phyloP scores from a whole-genome alignment of 2,329 filamentous ascomycete genomes.

The Fusarium beomiforme region DNA sequence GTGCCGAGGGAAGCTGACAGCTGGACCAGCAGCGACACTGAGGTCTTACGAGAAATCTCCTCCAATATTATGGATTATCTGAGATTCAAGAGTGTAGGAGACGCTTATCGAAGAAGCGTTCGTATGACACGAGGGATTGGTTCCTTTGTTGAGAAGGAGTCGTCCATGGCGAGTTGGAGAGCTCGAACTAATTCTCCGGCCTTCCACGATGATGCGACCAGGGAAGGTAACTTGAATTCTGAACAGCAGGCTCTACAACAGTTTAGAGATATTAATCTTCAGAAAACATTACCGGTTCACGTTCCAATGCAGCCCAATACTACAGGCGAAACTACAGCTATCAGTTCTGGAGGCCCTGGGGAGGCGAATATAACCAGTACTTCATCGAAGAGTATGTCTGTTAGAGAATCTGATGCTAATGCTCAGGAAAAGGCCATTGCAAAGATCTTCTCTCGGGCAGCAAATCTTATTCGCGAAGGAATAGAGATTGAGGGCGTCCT shows the following conservation, averaged over 20 bases:
- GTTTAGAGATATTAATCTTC: neutral
- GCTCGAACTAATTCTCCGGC: constrained; percentile 11
- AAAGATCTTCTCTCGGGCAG: constrained; percentile 54
- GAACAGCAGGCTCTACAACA: constrained; percentile 23
- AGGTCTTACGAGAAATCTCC: constrained; percentile 43
- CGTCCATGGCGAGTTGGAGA: constrained; percentile 44
- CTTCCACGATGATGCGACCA: constrained; percentile 13
- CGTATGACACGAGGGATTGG: constrained; percentile 53
- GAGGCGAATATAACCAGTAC: neutral
- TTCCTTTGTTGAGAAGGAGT: constrained; percentile 50
- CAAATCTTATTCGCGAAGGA: constrained; percentile 55
- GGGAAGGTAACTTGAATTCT: constrained; percentile 21
- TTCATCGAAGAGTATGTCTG: neutral
- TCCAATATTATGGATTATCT: constrained; percentile 51
- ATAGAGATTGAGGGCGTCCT: constrained; percentile 53
- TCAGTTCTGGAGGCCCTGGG: neutral
- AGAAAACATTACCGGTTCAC: constrained; percentile 7
- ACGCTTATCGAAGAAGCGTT: constrained; percentile 46
- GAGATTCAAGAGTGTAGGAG: constrained; percentile 43
- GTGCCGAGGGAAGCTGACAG: constrained; percentile 1
- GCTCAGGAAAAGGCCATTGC: constrained; percentile 3
- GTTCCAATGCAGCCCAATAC: constrained; percentile 4
- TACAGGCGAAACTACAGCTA: neutral
- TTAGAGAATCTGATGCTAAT: neutral
- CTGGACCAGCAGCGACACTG: constrained; percentile 43